Evolutionary conservation across 495 filamentous ascomycete species (phyloP), one percentile per base, ranked within the genome.

Genomic region (Talaromyces wortmannii): DNA sequence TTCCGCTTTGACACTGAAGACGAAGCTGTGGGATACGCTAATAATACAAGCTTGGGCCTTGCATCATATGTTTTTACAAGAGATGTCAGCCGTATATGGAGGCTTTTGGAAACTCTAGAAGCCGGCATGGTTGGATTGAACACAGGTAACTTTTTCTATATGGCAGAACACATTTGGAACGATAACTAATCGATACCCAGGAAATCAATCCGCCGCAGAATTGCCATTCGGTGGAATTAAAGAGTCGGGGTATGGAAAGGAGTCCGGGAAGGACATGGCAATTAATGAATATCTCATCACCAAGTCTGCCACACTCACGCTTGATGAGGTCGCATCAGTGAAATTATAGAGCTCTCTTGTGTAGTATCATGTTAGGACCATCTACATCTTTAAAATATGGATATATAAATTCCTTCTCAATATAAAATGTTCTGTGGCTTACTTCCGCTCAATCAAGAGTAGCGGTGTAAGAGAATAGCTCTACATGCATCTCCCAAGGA

Each of bases 221-320:
- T 43, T 45, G 8, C 65, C 65, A 7, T 81, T 81, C 56, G 78
- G 78, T 48, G 78, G 78, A 43, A 70, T 80, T n/a, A 79, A 81
- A 61, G 55, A 69, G 43, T 72, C 66, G 45, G 78, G 78, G 0
- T 77, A 77, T 55, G 77, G 78, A 2, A 50, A 71, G 32, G 77
- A 80, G 32, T 18, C 33, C 12, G 51, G 51, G 29, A 45, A 45
- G 12, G 40, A 53, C 15, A 17, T 52, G 36, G 51, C 40, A 0
- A 46, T 53, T 45, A 40, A 53, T 5, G 51, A 53, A 17, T 46
- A 57, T 48, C 49, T 47, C 30, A 51, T 47, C 36, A 36, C 6
- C 47, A 43, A 52, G 47, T 49, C 51, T 48, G 23, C 29, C 13
- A 54, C 50, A 12, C 29, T 52, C 31, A 43, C 40, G 48, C n/a